Percentiles rank a stretch among this genome's conserved stretches.
phyloP scores from a whole-genome alignment of 164 flowering plant genomes.

The Taxillus chinensis region DNA sequence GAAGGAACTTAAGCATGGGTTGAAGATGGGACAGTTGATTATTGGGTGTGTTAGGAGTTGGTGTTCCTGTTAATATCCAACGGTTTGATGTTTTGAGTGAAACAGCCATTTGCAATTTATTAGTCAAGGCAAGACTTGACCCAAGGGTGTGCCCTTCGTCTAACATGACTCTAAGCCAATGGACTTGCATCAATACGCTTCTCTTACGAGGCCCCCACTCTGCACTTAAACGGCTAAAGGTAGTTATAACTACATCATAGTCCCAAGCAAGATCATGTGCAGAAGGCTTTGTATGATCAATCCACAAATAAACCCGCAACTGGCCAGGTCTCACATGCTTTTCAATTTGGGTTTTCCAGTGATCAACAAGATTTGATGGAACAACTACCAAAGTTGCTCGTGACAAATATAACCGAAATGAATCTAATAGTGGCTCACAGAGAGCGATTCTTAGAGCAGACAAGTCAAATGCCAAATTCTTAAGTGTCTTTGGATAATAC shows the following conservation, averaged over 20 bases:
- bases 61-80: constrained; percentile 95
- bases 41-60: constrained; percentile 86
- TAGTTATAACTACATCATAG: constrained; percentile 87
- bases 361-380: constrained; percentile 86
- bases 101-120: constrained; percentile 84
- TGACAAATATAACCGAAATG: constrained; percentile 68
- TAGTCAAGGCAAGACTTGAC: constrained; percentile 79
- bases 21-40: constrained; percentile 90
- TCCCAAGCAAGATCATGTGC: constrained; percentile 90
- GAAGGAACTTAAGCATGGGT: constrained; percentile 80
- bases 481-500: constrained; percentile 61
- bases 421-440: constrained; percentile 53
- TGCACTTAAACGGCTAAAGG: constrained; percentile 84
- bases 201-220: constrained; percentile 75
- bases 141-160: constrained; percentile 99
- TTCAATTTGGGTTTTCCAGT: constrained; percentile 78
- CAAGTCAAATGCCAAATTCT: constrained; percentile 62
- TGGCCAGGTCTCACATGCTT: constrained; percentile 74
- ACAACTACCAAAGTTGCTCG: constrained; percentile 87
- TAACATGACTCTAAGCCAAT: constrained; percentile 84
- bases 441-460: constrained; percentile 72
- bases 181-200: constrained; percentile 82
- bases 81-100: constrained; percentile 69
- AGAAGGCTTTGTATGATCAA: constrained; percentile 54
- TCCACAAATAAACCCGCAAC: constrained; percentile 69